A percentile compares a stretch with the other conserved stretches of the same genome.
phyloP scores from a whole-genome alignment of 208 protist species.

The Acanthamoeba lugdunensis region DNA sequence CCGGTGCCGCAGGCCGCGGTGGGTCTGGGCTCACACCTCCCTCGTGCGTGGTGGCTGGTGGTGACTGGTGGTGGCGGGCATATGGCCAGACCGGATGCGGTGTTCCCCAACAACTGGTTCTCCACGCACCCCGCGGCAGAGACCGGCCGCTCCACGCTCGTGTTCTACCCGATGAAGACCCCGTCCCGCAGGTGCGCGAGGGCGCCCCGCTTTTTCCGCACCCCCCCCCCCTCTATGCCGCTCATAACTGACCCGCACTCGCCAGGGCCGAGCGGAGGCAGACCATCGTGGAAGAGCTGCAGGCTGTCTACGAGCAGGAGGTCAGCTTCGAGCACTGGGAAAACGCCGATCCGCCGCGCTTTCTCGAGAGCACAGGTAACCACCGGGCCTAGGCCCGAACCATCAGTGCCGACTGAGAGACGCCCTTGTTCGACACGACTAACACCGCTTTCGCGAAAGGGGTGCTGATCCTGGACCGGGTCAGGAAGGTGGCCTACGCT shows the following conservation, averaged over 20 bases:
- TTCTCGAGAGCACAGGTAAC: constrained; percentile 76
- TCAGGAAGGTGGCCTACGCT: constrained; percentile 70
- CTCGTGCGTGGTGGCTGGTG: not conserved
- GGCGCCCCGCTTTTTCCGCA: not conserved
- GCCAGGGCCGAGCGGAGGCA: constrained; percentile 62
- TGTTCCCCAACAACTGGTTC: constrained; percentile 86
- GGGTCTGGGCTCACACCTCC: not conserved
- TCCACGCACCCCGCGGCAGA: constrained; percentile 76
- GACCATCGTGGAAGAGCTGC: constrained; percentile 74
- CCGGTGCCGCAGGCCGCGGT: not conserved
- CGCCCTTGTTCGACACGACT: too few species aligned
- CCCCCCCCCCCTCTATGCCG: not conserved
- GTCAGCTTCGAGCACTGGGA: constrained; percentile 79
- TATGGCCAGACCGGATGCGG: constrained; percentile 75
- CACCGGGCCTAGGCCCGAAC: not conserved
- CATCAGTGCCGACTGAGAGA: not conserved
- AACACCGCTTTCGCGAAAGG: not conserved
- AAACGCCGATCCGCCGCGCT: constrained; percentile 74
- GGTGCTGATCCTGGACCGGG: constrained; percentile 59
- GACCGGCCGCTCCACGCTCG: constrained; percentile 53
- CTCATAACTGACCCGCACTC: not conserved
- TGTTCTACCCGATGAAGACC: constrained; percentile 84
- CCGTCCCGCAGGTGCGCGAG: not conserved
- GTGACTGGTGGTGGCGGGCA: too few species aligned
- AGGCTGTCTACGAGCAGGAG: constrained; percentile 77